phyloP scores from a whole-genome alignment of 805 yeast genomes.

The Aciculoconidium aculeatum region DNA sequence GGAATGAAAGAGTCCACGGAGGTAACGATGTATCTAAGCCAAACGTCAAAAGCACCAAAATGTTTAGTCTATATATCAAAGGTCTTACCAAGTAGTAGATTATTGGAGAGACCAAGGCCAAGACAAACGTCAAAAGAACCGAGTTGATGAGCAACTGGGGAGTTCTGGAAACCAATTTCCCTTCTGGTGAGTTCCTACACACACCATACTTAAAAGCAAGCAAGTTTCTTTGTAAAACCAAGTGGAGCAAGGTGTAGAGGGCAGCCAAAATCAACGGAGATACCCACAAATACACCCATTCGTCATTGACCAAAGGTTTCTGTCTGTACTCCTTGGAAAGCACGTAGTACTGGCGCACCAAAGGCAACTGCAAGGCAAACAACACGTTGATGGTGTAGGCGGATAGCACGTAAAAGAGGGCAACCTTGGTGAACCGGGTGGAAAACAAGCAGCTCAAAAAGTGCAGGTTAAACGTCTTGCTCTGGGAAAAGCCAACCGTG shows the following conservation, averaged over 20 bases:
- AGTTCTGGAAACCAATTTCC: slow-evolving; percentile 20
- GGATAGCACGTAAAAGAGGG: slow-evolving; percentile 18
- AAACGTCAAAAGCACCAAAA: slow-evolving; percentile 21
- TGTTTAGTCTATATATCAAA: slow-evolving; percentile 32
- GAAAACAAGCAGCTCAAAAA: slow-evolving; percentile 17
- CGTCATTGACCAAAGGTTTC: slow-evolving; percentile 34
- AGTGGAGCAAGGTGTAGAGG: slow-evolving; percentile 46
- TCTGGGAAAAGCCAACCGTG: slow-evolving; percentile 26
- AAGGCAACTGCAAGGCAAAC: slow-evolving; percentile 23
- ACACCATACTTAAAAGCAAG: slow-evolving; percentile 42
- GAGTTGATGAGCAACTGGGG: slow-evolving; percentile 33
- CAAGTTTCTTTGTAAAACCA: slow-evolving; percentile 50
- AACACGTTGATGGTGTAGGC: slow-evolving; percentile 18
- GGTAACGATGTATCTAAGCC: slow-evolving; percentile 40
- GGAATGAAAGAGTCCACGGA: slow-evolving; percentile 25
- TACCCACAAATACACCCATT: slow-evolving; percentile 47
- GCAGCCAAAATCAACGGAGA: slow-evolving; percentile 35
- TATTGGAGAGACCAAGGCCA: slow-evolving; percentile 30
- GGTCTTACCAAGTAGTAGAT: slow-evolving; percentile 36
- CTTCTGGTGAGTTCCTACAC: slow-evolving; percentile 35
- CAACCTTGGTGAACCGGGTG: slow-evolving; percentile 12
- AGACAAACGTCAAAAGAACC: slow-evolving; percentile 22
- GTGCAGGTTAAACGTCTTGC: slow-evolving; percentile 30
- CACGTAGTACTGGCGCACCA: slow-evolving; percentile 22
- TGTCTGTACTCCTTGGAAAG: slow-evolving; percentile 35